phyloP scores from a whole-genome alignment of 768 basidiomycete genomes.

The Phlebiopsis flavidoalba region DNA sequence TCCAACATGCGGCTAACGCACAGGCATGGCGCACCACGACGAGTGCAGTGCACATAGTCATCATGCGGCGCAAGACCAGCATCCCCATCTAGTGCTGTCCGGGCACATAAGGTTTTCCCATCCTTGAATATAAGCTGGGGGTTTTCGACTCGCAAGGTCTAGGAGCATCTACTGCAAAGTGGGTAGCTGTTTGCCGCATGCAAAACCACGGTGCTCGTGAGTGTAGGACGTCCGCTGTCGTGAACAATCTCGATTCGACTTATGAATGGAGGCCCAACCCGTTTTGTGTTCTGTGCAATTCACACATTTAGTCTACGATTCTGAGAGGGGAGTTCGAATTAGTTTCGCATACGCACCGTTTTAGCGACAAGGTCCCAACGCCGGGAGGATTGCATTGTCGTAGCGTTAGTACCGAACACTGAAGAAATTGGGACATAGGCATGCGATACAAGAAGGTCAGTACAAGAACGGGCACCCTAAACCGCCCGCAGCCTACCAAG shows the following conservation, averaged over 20 bases:
- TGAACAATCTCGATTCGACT: conserved; percentile 68
- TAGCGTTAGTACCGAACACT: conserved; percentile 72
- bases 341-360: conserved; percentile 60
- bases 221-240: conserved; percentile 51
- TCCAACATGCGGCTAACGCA: not conserved
- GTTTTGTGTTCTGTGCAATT: conserved; percentile 56
- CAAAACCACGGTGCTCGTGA: conserved; percentile 75
- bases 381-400: conserved; percentile 59
- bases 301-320: conserved; percentile 2
- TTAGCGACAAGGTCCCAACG: conserved; percentile 58
- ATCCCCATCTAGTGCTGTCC: conserved; percentile 30
- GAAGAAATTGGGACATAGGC: conserved; percentile 81
- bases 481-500: conserved; percentile 42
- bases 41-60: not conserved
- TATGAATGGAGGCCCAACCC: conserved; percentile 77
- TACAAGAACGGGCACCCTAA: not conserved
- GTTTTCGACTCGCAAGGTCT: conserved; percentile 71
- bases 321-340: no score
- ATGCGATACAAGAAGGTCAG: conserved; percentile 23
- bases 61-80: not conserved
- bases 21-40: not conserved
- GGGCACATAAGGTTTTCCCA: conserved; percentile 50
- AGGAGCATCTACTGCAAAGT: conserved; percentile 79
- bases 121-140: conserved; percentile 57
- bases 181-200: conserved; percentile 84